Evolutionary conservation across 495 filamentous ascomycete genomes (phyloP).

Genomic region (Talaromyces proteolyticus): DNA sequence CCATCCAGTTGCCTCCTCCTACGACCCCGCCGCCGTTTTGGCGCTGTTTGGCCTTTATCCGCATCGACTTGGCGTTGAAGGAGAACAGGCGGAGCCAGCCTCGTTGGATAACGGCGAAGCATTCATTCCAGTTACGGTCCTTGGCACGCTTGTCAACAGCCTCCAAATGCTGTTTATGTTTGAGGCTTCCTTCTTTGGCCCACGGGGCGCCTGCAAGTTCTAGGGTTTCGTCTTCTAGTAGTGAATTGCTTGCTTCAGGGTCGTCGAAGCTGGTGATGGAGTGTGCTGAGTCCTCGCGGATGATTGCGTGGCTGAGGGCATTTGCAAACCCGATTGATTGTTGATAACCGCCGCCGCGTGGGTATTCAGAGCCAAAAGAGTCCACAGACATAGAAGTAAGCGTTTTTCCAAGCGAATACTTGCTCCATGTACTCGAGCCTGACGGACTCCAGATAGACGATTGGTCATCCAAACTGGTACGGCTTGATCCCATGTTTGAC

Average conservation of each 20-base stretch:
- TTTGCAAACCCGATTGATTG: constrained; percentile 98
- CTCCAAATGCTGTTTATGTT: constrained; percentile 95
- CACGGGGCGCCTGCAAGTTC: constrained; percentile 90
- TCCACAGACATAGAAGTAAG: constrained; percentile 88
- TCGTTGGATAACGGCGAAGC: constrained; percentile 96
- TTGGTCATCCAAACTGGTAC: constrained; percentile 88
- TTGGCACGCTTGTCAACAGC: constrained; percentile 84
- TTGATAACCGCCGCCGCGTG: constrained; percentile 72
- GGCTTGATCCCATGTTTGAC: constrained; percentile 82
- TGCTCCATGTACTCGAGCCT: constrained; percentile 88
- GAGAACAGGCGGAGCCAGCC: constrained; percentile 95
- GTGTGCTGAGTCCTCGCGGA: constrained; percentile 74
- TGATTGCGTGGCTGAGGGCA: constrained; percentile 93
- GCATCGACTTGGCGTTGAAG: constrained; percentile 72
- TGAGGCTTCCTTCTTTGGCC: constrained; percentile 94
- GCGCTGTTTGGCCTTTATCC: constrained; percentile 57
- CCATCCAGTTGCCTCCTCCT: constrained; percentile 94
- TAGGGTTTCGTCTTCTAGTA: constrained; percentile 86
- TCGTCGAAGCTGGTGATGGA: constrained; percentile 44
- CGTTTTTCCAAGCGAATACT: constrained; percentile 82
- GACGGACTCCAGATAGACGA: constrained; percentile 90
- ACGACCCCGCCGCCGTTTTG: constrained; percentile 57
- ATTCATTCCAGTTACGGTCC: constrained; percentile 88
- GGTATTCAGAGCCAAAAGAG: constrained; percentile 74
- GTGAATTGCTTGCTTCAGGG: constrained; percentile 51